These are phyloP conservation scores for Cerioporus squamosus DNA, from an alignment of 1,284 basidiomycete species.

Conservation along the genomic window DNA sequence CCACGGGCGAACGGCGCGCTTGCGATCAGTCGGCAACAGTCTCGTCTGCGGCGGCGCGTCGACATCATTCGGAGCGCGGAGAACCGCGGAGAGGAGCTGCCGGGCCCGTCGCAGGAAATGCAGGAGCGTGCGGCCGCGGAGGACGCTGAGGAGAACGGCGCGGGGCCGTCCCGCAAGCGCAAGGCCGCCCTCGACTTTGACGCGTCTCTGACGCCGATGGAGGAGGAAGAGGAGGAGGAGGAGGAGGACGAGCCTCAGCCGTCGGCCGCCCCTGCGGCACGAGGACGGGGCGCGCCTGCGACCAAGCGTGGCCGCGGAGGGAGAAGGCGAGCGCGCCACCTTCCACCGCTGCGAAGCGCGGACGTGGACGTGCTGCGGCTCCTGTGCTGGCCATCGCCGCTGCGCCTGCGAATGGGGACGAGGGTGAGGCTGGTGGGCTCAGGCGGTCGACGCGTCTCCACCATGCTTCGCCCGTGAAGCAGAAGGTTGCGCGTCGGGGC, in stretches of 20 bases:
- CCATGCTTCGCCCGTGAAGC: conserved; percentile 4
- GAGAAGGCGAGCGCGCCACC: conserved; percentile 11
- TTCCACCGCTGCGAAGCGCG: conserved; percentile 3
- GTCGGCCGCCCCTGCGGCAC: neutral
- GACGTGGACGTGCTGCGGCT: conserved; percentile 3
- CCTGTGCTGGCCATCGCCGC: neutral
- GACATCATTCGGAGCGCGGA: conserved; percentile 48
- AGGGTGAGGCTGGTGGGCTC: conserved; percentile 2
- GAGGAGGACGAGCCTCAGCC: conserved; percentile 1
- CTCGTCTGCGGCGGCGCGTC: conserved; percentile 51
- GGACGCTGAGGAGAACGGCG: conserved; percentile 6
- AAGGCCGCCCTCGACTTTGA: conserved; percentile 29
- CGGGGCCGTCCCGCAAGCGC: conserved; percentile 23
- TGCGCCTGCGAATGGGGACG: neutral
- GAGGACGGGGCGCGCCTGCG: neutral
- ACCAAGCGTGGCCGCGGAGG: conserved; percentile 10
- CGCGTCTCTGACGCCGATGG: conserved; percentile 28
- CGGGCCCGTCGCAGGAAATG: conserved; percentile 24
- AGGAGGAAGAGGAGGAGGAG: conserved; percentile 22
- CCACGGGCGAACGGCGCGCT: conserved; percentile 2
- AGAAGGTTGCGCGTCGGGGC: conserved; percentile 7
- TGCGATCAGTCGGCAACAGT: conserved; percentile 25
- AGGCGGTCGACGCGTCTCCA: conserved; percentile 17
- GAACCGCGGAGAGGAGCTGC: conserved; percentile 25
- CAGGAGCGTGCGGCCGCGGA: conserved; percentile 11